phyloP scores from a whole-genome alignment of 2,329 filamentous ascomycete genomes.

The Neonectria punicea region DNA sequence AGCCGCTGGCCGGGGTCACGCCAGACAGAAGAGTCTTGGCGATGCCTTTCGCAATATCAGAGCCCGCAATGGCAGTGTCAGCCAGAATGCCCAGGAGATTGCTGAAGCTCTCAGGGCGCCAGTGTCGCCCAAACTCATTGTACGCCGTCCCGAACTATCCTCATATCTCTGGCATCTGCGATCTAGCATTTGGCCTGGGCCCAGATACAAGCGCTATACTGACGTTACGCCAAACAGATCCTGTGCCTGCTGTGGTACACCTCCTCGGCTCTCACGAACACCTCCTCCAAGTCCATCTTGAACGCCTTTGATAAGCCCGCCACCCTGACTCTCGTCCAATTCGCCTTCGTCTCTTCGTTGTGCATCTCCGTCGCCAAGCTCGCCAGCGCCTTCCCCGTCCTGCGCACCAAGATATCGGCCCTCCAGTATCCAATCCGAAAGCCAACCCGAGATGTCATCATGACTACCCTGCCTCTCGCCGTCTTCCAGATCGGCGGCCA shows the following conservation, averaged over 20 bases:
- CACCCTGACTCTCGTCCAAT: conserved; percentile 92
- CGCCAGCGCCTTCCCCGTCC: conserved; percentile 74
- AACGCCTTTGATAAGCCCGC: conserved; percentile 91
- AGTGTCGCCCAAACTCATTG: conserved; percentile 87
- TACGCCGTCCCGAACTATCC: conserved; percentile 55
- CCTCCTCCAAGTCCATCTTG: conserved; percentile 96
- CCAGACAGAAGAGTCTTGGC: conserved; percentile 84
- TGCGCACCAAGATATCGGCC: conserved; percentile 79
- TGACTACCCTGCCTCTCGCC: conserved; percentile 89
- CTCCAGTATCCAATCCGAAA: conserved; percentile 85
- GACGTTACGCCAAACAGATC: conserved; percentile 62
- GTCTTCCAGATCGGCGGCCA: conserved; percentile 94
- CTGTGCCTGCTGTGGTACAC: conserved; percentile 94
- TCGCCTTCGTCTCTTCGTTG: conserved; percentile 89
- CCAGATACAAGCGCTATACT: conserved; percentile 35
- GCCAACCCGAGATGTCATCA: conserved; percentile 83
- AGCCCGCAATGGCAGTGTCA: conserved; percentile 83
- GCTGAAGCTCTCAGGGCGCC: conserved; percentile 91
- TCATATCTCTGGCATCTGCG: background rate
- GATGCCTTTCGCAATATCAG: conserved; percentile 89
- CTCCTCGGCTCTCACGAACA: conserved; percentile 95
- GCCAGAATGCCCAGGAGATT: conserved; percentile 92
- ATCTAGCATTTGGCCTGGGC: background rate
- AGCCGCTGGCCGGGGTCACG: conserved; percentile 62
- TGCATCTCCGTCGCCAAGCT: conserved; percentile 84